phyloP scores from a whole-genome alignment of 495 filamentous ascomycete species.

The Halenospora varia region DNA sequence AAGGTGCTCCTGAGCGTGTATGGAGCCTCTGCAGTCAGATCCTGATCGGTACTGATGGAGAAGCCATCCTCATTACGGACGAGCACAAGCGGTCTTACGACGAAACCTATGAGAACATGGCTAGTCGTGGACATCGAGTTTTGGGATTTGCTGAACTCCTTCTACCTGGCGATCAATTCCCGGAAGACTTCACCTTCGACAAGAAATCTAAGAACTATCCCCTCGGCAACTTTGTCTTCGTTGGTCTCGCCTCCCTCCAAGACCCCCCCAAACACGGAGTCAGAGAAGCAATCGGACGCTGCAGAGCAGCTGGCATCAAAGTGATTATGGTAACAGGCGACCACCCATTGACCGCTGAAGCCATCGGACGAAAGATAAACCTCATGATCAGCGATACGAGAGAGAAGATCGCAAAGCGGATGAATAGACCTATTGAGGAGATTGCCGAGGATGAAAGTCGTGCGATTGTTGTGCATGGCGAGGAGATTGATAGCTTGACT shows the following conservation, averaged over 20 bases:
- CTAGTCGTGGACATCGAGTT: conserved; percentile 44
- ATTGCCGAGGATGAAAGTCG: conserved; percentile 12
- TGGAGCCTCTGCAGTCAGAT: conserved; percentile 17
- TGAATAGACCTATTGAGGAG: conserved; percentile 5
- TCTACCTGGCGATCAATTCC: conserved; percentile 42
- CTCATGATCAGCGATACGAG: conserved; percentile 27
- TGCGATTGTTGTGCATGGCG: conserved; percentile 32
- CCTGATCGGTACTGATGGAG: conserved; percentile 15
- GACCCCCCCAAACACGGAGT: conserved; percentile 40
- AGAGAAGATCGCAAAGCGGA: conserved; percentile 19
- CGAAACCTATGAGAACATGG: conserved; percentile 37
- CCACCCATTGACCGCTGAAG: conserved; percentile 31
- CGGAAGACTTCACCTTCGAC: conserved; percentile 28
- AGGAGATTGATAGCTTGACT: conserved; percentile 25
- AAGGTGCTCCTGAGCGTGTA: conserved; percentile 49
- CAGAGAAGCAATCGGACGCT: conserved; percentile 26
- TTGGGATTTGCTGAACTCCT: conserved; percentile 43
- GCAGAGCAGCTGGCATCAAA: conserved; percentile 34
- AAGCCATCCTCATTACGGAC: conserved; percentile 1
- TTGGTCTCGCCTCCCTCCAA: conserved; percentile 48
- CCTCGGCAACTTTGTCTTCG: conserved; percentile 38
- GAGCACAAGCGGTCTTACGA: conserved; percentile 33
- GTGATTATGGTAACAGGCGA: conserved; percentile 48
- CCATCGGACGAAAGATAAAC: conserved; percentile 33
- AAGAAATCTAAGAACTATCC: conserved; percentile 45